A percentile compares a stretch with the other conserved stretches of the same genome.
Evolutionary conservation across 768 basidiomycete genomes (phyloP).

Genomic region (Glaciozyma antarctica): DNA sequence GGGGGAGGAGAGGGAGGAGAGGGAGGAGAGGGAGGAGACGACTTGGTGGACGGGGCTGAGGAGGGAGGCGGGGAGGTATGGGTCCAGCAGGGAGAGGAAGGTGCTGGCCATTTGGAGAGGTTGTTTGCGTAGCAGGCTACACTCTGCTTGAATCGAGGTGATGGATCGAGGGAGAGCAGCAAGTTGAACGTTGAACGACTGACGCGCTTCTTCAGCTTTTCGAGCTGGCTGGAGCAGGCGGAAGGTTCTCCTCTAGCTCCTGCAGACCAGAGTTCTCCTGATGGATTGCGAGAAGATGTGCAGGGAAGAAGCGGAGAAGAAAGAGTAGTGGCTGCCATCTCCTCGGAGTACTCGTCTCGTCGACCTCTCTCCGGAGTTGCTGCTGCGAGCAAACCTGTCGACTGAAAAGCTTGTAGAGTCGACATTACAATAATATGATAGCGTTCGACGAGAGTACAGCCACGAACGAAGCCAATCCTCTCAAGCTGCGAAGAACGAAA

Average conservation of each 20-base stretch:
- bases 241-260: not conserved
- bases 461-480: not conserved
- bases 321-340: not conserved
- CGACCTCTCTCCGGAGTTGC: not conserved
- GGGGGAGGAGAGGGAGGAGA: constrained; percentile 15
- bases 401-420: not conserved
- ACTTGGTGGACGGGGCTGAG: constrained; percentile 15
- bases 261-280: too few species aligned
- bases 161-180: not conserved
- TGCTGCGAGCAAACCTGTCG: not conserved
- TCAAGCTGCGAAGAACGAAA: not conserved
- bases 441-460: not conserved
- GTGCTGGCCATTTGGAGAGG: too few species aligned
- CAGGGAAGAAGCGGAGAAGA: not conserved
- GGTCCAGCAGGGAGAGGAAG: not conserved
- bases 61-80: constrained; percentile 18
- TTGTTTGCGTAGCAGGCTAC: not conserved
- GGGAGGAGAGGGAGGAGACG: constrained; percentile 5
- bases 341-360: not conserved
- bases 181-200: too few species aligned
- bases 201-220: not conserved
- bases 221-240: not conserved
- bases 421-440: not conserved
- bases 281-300: too few species aligned
- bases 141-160: not conserved